Percentiles rank a stretch among this genome's conserved stretches.
Evolutionary conservation across 257 asterid genomes (phyloP).

Genomic region (Primulina eburnea): DNA sequence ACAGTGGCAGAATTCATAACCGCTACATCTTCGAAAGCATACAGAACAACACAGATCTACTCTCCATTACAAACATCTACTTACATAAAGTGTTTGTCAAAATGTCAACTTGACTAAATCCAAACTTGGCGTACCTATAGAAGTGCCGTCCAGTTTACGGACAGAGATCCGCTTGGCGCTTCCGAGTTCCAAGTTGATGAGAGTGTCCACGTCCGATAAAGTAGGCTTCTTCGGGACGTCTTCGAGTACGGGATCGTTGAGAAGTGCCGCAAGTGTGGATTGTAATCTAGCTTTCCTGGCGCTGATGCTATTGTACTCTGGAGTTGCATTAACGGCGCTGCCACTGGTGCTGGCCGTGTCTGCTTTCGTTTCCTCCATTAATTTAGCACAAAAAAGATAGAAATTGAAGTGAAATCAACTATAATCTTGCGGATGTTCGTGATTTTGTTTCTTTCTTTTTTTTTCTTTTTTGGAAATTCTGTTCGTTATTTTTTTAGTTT

Average conservation of each 20-base stretch:
- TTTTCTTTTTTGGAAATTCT: too few species aligned
- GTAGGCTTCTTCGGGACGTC: slow-evolving; percentile 78
- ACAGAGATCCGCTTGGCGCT: slow-evolving; percentile 91
- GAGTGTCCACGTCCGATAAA: slow-evolving; percentile 81
- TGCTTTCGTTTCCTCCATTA: slow-evolving; percentile 26
- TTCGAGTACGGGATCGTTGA: slow-evolving; percentile 74
- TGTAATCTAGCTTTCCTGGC: slow-evolving; percentile 62
- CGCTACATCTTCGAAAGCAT: slow-evolving; percentile 52
- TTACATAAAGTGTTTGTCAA: slow-evolving; percentile 32
- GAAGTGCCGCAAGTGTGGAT: slow-evolving; percentile 65
- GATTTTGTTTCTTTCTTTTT: too few species aligned
- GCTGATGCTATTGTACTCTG: slow-evolving; percentile 57
- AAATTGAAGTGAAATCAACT: neutral
- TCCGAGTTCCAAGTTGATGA: slow-evolving; percentile 85
- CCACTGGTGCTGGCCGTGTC: slow-evolving; percentile 31
- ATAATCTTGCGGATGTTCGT: too few species aligned
- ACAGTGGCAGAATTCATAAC: slow-evolving; percentile 75
- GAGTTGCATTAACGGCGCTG: slow-evolving; percentile 26
- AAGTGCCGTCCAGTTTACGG: slow-evolving; percentile 60
- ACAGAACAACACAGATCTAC: slow-evolving; percentile 14
- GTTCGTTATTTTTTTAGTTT: too few species aligned
- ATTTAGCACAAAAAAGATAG: neutral
- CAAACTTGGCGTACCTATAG: slow-evolving; percentile 41
- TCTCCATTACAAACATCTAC: neutral
- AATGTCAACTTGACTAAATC: slow-evolving; percentile 33